These are phyloP conservation scores for Talaromyces sp. DNA, from an alignment of 2,329 filamentous ascomycete genomes.

Conservation along the genomic window DNA sequence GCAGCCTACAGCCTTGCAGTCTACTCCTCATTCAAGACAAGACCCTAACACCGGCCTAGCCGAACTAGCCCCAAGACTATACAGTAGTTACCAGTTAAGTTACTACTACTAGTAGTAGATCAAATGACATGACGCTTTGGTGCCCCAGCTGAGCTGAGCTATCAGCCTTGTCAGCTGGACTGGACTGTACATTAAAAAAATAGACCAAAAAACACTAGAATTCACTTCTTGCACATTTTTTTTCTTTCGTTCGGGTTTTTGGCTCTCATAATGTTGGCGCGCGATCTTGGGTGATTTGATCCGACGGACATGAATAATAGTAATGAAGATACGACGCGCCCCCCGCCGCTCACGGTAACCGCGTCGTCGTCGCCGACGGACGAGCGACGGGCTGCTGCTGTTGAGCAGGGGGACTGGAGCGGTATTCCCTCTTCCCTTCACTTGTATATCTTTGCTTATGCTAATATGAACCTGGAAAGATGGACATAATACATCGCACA, in stretches of 20 bases:
- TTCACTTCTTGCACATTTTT: background rate
- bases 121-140: background rate
- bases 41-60: background rate
- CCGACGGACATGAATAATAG: background rate
- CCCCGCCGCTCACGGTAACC: conserved; percentile 5
- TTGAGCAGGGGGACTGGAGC: background rate
- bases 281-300: background rate
- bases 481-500: conserved; percentile 4
- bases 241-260: background rate
- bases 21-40: no score
- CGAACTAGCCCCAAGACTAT: background rate
- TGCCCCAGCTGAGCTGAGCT: background rate
- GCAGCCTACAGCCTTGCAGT: no score
- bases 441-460: background rate
- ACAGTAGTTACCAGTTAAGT: no score
- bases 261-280: background rate
- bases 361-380: conserved; percentile 10
- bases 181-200: background rate
- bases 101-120: background rate
- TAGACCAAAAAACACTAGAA: no score
- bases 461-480: background rate
- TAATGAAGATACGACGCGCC: background rate
- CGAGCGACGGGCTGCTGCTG: conserved; percentile 1
- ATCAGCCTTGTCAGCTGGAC: background rate
- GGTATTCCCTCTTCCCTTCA: background rate